These are phyloP conservation scores for Cadophora luteo-olivacea DNA, from an alignment of 2,329 filamentous ascomycete genomes.

Conservation along the genomic window DNA sequence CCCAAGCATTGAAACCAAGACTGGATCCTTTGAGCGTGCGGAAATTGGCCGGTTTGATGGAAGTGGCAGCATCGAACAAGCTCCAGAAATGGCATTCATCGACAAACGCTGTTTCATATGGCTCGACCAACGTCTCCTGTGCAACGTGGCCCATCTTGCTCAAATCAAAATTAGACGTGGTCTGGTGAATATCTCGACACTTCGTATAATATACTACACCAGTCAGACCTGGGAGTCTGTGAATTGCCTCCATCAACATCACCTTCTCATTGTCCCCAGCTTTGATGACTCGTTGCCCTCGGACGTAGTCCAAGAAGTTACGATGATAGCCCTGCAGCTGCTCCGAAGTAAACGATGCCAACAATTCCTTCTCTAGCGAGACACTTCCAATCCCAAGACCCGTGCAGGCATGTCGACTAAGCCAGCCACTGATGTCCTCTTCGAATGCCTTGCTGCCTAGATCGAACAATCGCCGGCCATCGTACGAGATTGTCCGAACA, in stretches of 20 bases:
- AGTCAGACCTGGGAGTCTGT: background rate
- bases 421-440: background rate
- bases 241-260: background rate
- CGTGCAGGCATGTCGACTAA: background rate
- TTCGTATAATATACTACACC: background rate
- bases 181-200: background rate
- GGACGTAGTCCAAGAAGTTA: background rate
- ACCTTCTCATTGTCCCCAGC: background rate
- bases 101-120: background rate
- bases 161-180: background rate
- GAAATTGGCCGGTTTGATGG: background rate
- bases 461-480: conserved; percentile 4
- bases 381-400: background rate
- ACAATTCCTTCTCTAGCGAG: background rate
- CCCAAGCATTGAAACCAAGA: background rate
- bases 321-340: background rate
- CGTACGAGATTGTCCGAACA: background rate
- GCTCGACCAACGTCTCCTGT: background rate
- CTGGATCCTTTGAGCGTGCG: background rate
- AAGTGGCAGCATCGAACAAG: background rate
- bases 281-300: background rate
- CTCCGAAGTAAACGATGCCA: background rate
- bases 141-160: background rate
- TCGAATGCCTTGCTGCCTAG: background rate
- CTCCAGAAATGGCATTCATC: conserved; percentile 1